phyloP scores from a whole-genome alignment of 768 basidiomycete species.

The Amanita muscaria region DNA sequence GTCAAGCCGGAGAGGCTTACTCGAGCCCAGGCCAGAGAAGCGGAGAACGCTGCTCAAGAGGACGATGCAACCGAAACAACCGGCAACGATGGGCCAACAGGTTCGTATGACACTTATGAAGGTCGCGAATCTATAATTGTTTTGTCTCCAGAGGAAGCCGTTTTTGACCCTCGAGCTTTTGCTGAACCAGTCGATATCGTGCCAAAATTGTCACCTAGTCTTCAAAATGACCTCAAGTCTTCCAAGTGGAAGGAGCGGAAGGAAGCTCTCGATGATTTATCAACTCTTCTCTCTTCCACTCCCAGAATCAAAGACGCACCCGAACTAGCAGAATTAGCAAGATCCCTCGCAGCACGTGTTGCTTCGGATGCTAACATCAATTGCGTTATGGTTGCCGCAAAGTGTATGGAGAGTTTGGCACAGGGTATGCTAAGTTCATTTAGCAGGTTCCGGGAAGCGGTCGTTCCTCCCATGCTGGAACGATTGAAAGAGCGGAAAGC shows the following conservation, averaged over 20 bases:
- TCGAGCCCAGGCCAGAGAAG: slow-evolving; percentile 65
- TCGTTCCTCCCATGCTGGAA: slow-evolving; percentile 75
- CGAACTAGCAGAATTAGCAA: slow-evolving; percentile 68
- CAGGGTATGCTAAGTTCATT: slow-evolving; percentile 73
- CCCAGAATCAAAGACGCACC: slow-evolving; percentile 74
- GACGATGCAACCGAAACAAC: background rate
- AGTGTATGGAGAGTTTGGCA: slow-evolving; percentile 78
- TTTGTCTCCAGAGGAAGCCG: slow-evolving; percentile 33
- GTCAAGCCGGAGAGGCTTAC: slow-evolving; percentile 77
- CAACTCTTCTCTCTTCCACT: slow-evolving; percentile 56
- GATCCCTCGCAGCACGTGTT: slow-evolving; percentile 71
- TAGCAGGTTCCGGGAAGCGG: slow-evolving; percentile 58
- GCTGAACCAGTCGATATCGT: slow-evolving; percentile 78
- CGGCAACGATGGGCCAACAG: slow-evolving; percentile 21
- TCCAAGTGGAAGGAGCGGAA: slow-evolving; percentile 99
- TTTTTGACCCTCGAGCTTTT: slow-evolving; percentile 69
- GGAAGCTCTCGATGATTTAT: slow-evolving; percentile 79
- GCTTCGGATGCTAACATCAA: slow-evolving; percentile 90
- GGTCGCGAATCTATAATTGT: slow-evolving; percentile 2
- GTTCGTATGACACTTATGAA: slow-evolving; percentile 9
- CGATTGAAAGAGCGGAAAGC: slow-evolving; percentile 91
- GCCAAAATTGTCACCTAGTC: slow-evolving; percentile 62
- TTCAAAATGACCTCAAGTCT: slow-evolving; percentile 71
- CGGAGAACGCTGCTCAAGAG: slow-evolving; percentile 33
- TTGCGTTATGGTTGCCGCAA: slow-evolving; percentile 85